A percentile compares a stretch with the other conserved stretches of the same genome.
These are phyloP conservation scores for Dothiorella sarmentorum DNA, from an alignment of 2,329 filamentous ascomycete species.

Conservation along the genomic window DNA sequence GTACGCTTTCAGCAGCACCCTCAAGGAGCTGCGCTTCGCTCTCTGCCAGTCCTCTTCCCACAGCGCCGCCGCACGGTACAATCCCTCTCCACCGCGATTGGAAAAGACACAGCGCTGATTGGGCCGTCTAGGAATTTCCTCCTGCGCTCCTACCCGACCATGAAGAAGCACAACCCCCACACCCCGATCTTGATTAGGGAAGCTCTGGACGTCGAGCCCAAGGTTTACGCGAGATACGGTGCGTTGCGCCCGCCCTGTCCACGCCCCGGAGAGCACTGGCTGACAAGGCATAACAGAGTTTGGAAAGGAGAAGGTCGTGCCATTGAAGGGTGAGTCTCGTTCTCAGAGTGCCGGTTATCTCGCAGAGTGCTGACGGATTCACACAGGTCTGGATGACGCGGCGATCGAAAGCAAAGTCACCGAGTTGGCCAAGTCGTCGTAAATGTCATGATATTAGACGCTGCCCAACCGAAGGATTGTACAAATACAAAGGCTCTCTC, in stretches of 20 bases:
- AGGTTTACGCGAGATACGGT: slow-evolving; percentile 93
- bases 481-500: slow-evolving; percentile 9
- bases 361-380: slow-evolving; percentile 18
- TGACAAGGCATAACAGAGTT: slow-evolving; percentile 47
- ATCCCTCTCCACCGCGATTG: slow-evolving; percentile 15
- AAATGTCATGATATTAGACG: slow-evolving; percentile 8
- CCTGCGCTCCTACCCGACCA: slow-evolving; percentile 86
- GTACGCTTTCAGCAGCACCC: slow-evolving; percentile 82
- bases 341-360: neutral
- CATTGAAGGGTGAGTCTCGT: slow-evolving; percentile 53
- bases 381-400: slow-evolving; percentile 62
- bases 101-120: slow-evolving; percentile 15
- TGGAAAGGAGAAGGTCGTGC: slow-evolving; percentile 64
- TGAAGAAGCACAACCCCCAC: slow-evolving; percentile 98
- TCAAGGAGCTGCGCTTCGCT: slow-evolving; percentile 95
- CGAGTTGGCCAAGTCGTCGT: slow-evolving; percentile 53
- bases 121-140: slow-evolving; percentile 70
- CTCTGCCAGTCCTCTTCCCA: slow-evolving; percentile 94
- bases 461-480: neutral
- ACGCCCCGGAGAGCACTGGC: neutral
- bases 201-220: slow-evolving; percentile 77
- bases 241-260: slow-evolving; percentile 31
- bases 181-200: slow-evolving; percentile 94
- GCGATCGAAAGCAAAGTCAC: slow-evolving; percentile 68
- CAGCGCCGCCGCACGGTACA: slow-evolving; percentile 83